These are phyloP conservation scores for Termitomyces sp. DNA, from an alignment of 768 basidiomycete species.

Conservation along the genomic window DNA sequence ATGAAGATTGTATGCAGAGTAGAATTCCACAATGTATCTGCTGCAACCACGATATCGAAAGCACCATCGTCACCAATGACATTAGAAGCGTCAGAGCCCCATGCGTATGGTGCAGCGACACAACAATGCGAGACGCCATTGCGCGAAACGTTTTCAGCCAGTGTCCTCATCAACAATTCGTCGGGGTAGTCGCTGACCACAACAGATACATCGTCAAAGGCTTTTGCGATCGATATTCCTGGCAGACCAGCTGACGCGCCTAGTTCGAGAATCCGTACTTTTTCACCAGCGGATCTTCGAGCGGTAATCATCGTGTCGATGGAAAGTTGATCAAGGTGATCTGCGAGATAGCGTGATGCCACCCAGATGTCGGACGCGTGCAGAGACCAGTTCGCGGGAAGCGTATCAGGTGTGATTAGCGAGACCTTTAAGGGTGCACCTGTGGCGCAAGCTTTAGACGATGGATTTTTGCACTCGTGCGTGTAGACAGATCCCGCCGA, in stretches of 20 bases:
- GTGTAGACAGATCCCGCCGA: constrained; percentile 49
- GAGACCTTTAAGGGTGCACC: constrained; percentile 26
- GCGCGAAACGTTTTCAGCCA: constrained; percentile 49
- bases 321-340: constrained; percentile 41
- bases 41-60: constrained; percentile 66
- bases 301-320: constrained; percentile 5
- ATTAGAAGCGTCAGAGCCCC: constrained; percentile 50
- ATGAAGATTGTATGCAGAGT: constrained; percentile 53
- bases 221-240: constrained; percentile 59
- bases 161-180: constrained; percentile 47
- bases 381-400: constrained; percentile 64
- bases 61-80: constrained; percentile 21
- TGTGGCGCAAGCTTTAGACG: constrained; percentile 12
- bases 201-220: constrained; percentile 34
- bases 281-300: not conserved
- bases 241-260: constrained; percentile 76
- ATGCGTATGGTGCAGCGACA: constrained; percentile 52
- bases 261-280: constrained; percentile 53
- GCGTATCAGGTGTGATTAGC: constrained; percentile 59
- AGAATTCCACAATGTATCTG: constrained; percentile 78
- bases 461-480: constrained; percentile 27
- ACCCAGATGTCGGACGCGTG: constrained; percentile 79
- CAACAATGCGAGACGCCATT: constrained; percentile 49
- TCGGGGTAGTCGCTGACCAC: constrained; percentile 73
- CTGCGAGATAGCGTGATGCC: constrained; percentile 61